Percentiles rank a stretch among this genome's conserved stretches.
Conservation (phyloP, 495 filamentous ascomycete genomes). For the Glarea lozoyensis region DNA sequence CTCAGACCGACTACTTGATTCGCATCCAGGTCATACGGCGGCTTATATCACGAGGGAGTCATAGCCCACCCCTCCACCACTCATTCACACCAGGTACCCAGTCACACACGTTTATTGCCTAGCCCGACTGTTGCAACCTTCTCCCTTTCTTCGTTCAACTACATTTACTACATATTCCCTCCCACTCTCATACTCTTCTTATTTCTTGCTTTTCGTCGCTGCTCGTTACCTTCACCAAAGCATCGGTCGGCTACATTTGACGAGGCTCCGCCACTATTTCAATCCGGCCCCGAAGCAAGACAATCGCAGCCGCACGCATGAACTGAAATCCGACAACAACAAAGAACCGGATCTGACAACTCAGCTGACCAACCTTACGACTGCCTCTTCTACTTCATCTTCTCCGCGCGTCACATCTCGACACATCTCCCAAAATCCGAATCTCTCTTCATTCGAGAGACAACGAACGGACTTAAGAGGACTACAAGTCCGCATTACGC, state of each 20-base stretch:
- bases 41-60: slow-evolving; percentile 22
- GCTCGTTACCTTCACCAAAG: slow-evolving; percentile 6
- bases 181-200: slow-evolving; percentile 19
- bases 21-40: slow-evolving; percentile 14
- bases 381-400: not conserved
- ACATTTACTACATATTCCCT: slow-evolving; percentile 10
- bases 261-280: too few relatives aligned
- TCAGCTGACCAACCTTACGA: not conserved
- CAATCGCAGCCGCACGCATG: not conserved
- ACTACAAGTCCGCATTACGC: slow-evolving; percentile 11
- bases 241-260: too few relatives aligned
- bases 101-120: not conserved
- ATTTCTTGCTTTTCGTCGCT: slow-evolving; percentile 8
- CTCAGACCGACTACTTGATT: too few relatives aligned
- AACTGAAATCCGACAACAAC: not conserved
- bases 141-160: not conserved
- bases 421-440: slow-evolving; percentile 8
- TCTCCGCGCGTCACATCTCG: not conserved
- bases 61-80: slow-evolving; percentile 5
- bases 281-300: not conserved
- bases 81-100: not conserved
- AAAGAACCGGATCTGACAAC: not conserved
- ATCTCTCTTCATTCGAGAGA: not conserved
- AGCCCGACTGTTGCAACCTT: not conserved
- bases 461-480: slow-evolving; percentile 15